Conservation (phyloP, 2,329 filamentous ascomycete genomes). For the Shiraia sp. region DNA sequence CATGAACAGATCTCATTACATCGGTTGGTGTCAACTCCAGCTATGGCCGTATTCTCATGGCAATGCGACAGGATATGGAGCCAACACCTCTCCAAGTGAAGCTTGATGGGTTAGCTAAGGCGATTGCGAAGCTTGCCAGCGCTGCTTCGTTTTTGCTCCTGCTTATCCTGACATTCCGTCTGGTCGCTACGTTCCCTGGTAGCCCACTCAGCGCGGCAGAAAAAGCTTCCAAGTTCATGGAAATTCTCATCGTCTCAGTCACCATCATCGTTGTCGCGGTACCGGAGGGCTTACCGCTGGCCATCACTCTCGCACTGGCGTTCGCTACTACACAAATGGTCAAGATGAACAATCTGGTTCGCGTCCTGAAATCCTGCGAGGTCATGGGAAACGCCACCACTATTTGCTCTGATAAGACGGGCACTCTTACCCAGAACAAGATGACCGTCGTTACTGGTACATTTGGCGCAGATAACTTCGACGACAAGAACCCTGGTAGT, state of each 20-base stretch:
- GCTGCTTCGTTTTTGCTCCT: conserved; percentile 79
- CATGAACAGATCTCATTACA: too few relatives aligned
- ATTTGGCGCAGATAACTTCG: conserved; percentile 55
- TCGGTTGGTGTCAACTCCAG: conserved; percentile 74
- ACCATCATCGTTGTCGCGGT: conserved; percentile 71
- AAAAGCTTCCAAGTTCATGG: conserved; percentile 74
- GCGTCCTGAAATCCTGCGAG: conserved; percentile 68
- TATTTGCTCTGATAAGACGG: conserved; percentile 70
- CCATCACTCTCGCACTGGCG: conserved; percentile 69
- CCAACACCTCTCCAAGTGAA: conserved; percentile 79
- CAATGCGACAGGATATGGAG: conserved; percentile 74
- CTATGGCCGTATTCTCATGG: conserved; percentile 78
- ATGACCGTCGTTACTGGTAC: conserved; percentile 72
- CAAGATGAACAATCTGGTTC: conserved; percentile 72
- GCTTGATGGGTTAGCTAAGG: conserved; percentile 76
- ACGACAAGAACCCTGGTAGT: conserved; percentile 50
- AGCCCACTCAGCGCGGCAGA: conserved; percentile 60
- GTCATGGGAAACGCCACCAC: conserved; percentile 74
- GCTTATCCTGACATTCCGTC: conserved; percentile 81
- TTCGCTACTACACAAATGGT: conserved; percentile 70
- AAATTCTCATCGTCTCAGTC: conserved; percentile 66
- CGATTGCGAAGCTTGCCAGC: conserved; percentile 78
- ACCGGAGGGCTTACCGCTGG: conserved; percentile 68
- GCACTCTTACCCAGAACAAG: conserved; percentile 49
- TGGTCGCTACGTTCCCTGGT: conserved; percentile 76